A percentile compares a stretch with the other conserved stretches of the same genome.
These are phyloP conservation scores for Brettanomyces anomalus DNA, from an alignment of 805 yeast species.

Conservation along the genomic window DNA sequence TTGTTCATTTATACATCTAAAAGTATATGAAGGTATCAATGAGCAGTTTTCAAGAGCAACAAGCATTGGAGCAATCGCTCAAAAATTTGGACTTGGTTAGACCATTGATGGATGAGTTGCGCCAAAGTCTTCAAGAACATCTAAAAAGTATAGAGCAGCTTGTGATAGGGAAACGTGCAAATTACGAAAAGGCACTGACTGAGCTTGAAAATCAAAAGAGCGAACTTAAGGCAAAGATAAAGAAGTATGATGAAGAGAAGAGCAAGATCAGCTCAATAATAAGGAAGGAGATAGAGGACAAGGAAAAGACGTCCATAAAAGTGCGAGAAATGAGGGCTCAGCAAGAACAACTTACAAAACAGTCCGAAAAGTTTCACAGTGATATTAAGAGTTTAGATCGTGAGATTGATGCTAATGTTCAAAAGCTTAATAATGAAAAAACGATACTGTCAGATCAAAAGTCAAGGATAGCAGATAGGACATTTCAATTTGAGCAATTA, in stretches of 20 bases:
- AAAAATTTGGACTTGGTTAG: constrained; percentile 15
- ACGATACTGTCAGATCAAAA: constrained; percentile 29
- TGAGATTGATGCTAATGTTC: constrained; percentile 16
- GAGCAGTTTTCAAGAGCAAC: constrained; percentile 4
- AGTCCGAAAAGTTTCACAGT: constrained; percentile 16
- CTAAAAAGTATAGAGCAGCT: constrained; percentile 9
- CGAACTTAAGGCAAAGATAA: constrained; percentile 13
- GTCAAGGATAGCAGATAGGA: constrained; percentile 31
- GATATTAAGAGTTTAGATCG: constrained; percentile 23
- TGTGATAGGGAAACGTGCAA: constrained; percentile 13
- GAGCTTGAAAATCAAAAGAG: constrained; percentile 14
- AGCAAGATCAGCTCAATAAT: constrained; percentile 15
- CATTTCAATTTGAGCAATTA: constrained; percentile 35
- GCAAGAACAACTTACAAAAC: constrained; percentile 24
- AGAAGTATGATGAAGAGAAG: constrained; percentile 12
- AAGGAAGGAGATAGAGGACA: constrained; percentile 11
- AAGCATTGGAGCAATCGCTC: constrained; percentile 10
- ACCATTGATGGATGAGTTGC: constrained; percentile 16
- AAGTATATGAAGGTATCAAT: background rate
- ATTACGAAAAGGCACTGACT: constrained; percentile 13
- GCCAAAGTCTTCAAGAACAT: constrained; percentile 11
- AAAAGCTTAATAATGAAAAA: constrained; percentile 20
- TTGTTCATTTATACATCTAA: no score
- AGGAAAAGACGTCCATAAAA: constrained; percentile 28
- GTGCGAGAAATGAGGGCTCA: constrained; percentile 31